Conservation (phyloP, 129 eudicot species). For the Sambucus nigra region DNA sequence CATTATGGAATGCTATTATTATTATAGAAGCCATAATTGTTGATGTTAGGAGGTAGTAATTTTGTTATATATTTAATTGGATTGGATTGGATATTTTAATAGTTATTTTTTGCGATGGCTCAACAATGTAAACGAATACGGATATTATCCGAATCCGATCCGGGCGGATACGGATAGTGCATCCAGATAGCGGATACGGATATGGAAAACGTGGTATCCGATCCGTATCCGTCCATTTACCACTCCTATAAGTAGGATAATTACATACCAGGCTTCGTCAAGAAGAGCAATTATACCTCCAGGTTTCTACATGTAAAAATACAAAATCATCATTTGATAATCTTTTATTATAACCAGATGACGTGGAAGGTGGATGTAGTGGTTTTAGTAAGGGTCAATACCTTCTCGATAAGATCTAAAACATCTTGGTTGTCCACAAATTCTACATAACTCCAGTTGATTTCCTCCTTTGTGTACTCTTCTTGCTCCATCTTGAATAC, state of each 20-base stretch:
- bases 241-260: conserved; percentile 10
- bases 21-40: too few species aligned
- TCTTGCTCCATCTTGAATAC: conserved; percentile 99
- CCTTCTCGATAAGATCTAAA: conserved; percentile 93
- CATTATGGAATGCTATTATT: too few species aligned
- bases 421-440: conserved; percentile 99
- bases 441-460: conserved; percentile 97
- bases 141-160: too few species aligned
- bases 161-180: too few species aligned
- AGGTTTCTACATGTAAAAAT: conserved; percentile 68
- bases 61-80: too few species aligned
- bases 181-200: too few species aligned
- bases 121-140: too few species aligned
- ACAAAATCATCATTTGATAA: conserved; percentile 7
- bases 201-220: too few species aligned
- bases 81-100: too few species aligned
- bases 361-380: conserved; percentile 8
- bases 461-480: conserved; percentile 95
- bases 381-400: conserved; percentile 18
- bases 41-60: too few species aligned
- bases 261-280: conserved; percentile 92
- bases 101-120: too few species aligned
- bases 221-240: too few species aligned
- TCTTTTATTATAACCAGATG: neutral
- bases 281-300: conserved; percentile 99